These are phyloP conservation scores for Fagopyrum esculentum DNA, from an alignment of 148 eudicot species.

Conservation along the genomic window DNA sequence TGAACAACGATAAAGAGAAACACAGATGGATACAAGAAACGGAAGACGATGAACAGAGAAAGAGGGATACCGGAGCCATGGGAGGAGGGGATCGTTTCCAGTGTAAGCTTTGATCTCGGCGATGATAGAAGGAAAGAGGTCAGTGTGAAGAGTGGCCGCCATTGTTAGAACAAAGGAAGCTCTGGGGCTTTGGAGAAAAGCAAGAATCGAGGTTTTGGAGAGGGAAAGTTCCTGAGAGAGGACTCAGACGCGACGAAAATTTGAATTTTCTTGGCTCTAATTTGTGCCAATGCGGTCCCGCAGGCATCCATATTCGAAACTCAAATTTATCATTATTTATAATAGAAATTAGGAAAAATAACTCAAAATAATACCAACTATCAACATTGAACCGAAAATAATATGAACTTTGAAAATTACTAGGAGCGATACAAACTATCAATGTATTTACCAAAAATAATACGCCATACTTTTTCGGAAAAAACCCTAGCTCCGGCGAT, in stretches of 20 bases:
- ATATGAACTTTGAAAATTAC: too few species aligned
- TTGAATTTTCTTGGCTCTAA: slow-evolving; percentile 11
- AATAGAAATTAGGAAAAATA: too few species aligned
- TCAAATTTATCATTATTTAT: too few species aligned
- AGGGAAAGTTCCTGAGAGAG: neutral
- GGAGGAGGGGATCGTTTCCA: slow-evolving; percentile 83
- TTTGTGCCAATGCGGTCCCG: too few species aligned
- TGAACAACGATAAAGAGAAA: neutral
- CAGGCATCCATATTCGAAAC: too few species aligned
- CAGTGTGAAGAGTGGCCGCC: slow-evolving; percentile 33
- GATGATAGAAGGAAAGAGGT: slow-evolving; percentile 55
- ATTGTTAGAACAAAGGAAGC: slow-evolving; percentile 19
- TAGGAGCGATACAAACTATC: too few species aligned
- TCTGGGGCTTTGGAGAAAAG: slow-evolving; percentile 1
- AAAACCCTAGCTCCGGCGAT: too few species aligned
- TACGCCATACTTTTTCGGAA: too few species aligned
- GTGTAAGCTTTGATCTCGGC: slow-evolving; percentile 74
- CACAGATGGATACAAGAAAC: slow-evolving; percentile 11
- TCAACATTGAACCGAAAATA: too few species aligned
- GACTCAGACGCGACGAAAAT: neutral
- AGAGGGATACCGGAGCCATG: slow-evolving; percentile 73
- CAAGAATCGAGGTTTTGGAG: slow-evolving; percentile 3
- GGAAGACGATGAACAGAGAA: neutral
- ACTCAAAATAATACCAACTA: too few species aligned
- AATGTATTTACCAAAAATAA: too few species aligned